A percentile compares a stretch with the other conserved stretches of the same genome.
phyloP scores from a whole-genome alignment of 179 eudicot species.

The Corrigiola litoralis region DNA sequence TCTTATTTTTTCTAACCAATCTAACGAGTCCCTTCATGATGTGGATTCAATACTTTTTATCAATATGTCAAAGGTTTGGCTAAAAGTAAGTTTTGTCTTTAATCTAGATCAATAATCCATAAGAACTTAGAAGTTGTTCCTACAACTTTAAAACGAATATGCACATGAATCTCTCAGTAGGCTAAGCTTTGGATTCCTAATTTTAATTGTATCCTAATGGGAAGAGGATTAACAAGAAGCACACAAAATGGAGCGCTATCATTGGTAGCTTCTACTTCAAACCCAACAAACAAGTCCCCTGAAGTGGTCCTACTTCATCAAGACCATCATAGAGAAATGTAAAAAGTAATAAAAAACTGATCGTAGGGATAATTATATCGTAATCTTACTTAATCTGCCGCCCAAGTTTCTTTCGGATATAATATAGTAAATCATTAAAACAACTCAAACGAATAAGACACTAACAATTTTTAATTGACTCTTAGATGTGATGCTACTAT shows the following conservation, averaged over 20 bases:
- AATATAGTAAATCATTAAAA: neutral
- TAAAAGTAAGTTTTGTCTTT: too few relatives aligned
- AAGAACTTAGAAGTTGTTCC: too few relatives aligned
- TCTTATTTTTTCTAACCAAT: too few relatives aligned
- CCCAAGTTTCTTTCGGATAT: constrained; percentile 23
- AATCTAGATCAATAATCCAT: too few relatives aligned
- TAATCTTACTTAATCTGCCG: constrained; percentile 28
- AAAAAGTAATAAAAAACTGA: neutral
- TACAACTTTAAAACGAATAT: constrained; percentile 1
- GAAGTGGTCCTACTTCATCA: constrained; percentile 18
- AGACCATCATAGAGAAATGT: constrained; percentile 6
- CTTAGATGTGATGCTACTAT: neutral
- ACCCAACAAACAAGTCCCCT: constrained; percentile 13
- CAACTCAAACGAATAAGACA: constrained; percentile 8
- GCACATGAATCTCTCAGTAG: neutral
- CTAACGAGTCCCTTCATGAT: too few relatives aligned
- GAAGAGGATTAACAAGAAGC: neutral
- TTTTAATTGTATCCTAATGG: neutral
- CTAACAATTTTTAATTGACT: neutral
- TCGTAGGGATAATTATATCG: constrained; percentile 20
- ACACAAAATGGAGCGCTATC: neutral
- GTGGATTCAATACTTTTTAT: too few relatives aligned
- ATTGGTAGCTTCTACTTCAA: constrained; percentile 3
- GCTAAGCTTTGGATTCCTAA: constrained; percentile 8
- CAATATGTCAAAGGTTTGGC: too few relatives aligned